Evolutionary conservation across 495 filamentous ascomycete genomes (phyloP).

Genomic region (Jackrogersella minutella): DNA sequence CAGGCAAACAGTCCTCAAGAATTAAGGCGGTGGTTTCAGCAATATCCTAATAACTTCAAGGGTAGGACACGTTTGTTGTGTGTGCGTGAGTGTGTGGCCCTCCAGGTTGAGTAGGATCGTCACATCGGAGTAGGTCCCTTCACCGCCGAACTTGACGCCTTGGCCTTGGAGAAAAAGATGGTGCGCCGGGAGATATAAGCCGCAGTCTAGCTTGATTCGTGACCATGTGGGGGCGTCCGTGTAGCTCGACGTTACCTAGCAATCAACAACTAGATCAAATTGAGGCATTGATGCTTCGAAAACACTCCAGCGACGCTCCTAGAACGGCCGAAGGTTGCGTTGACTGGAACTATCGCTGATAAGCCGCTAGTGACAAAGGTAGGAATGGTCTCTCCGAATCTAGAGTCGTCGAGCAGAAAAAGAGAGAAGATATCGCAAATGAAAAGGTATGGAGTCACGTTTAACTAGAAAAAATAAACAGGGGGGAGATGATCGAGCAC

Average conservation of each 20-base stretch:
- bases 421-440: not conserved
- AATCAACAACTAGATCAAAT: constrained; percentile 37
- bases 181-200: constrained; percentile 33
- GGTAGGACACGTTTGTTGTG: constrained; percentile 29
- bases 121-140: constrained; percentile 35
- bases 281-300: constrained; percentile 18
- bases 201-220: constrained; percentile 36
- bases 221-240: constrained; percentile 28
- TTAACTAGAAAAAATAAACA: not conserved
- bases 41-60: constrained; percentile 2
- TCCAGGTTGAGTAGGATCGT: constrained; percentile 41
- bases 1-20: not conserved
- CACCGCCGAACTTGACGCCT: constrained; percentile 39
- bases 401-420: constrained; percentile 2
- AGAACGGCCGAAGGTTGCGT: constrained; percentile 3
- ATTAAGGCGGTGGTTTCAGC: constrained; percentile 16
- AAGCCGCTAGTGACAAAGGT: constrained; percentile 16
- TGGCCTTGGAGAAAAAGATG: constrained; percentile 25
- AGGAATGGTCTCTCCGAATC: constrained; percentile 26
- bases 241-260: constrained; percentile 34
- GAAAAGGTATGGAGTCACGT: constrained; percentile 6
- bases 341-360: constrained; percentile 15
- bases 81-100: constrained; percentile 24
- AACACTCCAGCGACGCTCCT: not conserved
- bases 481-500: constrained; percentile 11